Evolutionary conservation across 805 yeast genomes (phyloP), one percentile per base, ranked within the genome.

Genomic region (Saccharomycopsis fodiens): DNA sequence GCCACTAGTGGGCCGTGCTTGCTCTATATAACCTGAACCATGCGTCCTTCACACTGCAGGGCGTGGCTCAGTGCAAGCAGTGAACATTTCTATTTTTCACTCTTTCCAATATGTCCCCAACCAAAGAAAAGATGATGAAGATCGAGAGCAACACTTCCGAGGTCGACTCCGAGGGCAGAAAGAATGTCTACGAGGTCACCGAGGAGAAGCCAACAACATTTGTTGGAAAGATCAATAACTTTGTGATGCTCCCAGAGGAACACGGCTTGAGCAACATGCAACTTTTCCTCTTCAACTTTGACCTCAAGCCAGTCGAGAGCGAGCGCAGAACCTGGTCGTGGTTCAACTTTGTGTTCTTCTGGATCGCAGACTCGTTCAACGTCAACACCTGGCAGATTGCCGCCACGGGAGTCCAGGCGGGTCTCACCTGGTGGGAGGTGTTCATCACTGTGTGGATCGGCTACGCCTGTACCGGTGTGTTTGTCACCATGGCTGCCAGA

Each of bases 381-480:
- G 78, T 87, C 59, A 86, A 85, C 61, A 85, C 96, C 4, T 86
- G 91, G 87, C 88, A 84, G 67, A 85, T 87, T 55, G 95, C 95
- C 2, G 79, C 91, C 6, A 83, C 95, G 0, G 95, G 95, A 56
- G 81, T 83, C 47, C 68, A 71, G 44, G 76, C 79, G 19, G 93
- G 93, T 8, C 66, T 87, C 63, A 74, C 81, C 15, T 86, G 95
- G 95, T 87, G 95, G 94, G 88, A 81, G 59, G 79, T 84, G 10
- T 87, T 95, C 94, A 65, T 87, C 32, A 76, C 93, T 1, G 93
- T 87, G 21, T 85, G 95, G 93, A 52, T 87, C 15, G 96, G 96
- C 4, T 87, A 87, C 61, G 58, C 70, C 16, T 62, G 84, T 39
- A 78, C 85, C 51, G 93, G 84, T 51, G 54, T 72, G 1, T 85